These are phyloP conservation scores for Barnettozyma hawaiiensis DNA, from an alignment of 1,139 yeast genomes.

Conservation along the genomic window DNA sequence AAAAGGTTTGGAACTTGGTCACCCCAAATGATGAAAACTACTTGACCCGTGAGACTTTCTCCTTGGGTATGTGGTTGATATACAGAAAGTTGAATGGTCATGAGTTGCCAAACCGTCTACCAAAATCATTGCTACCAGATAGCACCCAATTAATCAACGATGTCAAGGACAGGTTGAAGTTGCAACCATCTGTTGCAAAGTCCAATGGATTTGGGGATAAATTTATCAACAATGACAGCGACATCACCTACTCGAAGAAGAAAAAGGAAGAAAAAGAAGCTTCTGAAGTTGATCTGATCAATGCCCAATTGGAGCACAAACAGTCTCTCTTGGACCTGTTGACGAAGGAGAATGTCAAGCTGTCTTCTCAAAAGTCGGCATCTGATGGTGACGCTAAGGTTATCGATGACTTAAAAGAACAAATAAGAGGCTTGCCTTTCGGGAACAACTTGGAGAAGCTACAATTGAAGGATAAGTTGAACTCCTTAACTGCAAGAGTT, in stretches of 20 bases:
- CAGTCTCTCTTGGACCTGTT: conserved; percentile 42
- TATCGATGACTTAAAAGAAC: conserved; percentile 58
- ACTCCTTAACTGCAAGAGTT: conserved; percentile 58
- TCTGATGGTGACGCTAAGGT: conserved; percentile 33
- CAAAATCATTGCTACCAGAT: conserved; percentile 71
- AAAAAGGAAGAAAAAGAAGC: conserved; percentile 9
- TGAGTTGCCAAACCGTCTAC: conserved; percentile 65
- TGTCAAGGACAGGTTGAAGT: conserved; percentile 53
- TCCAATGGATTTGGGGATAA: conserved; percentile 26
- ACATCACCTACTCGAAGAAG: conserved; percentile 17
- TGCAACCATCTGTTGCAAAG: conserved; percentile 6
- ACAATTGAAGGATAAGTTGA: conserved; percentile 28
- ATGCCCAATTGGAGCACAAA: conserved; percentile 46
- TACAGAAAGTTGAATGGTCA: conserved; percentile 70
- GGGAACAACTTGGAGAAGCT: conserved; percentile 31
- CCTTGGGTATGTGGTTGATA: conserved; percentile 79
- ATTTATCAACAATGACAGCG: conserved; percentile 36
- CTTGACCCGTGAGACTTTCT: conserved; percentile 69
- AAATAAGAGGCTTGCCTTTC: conserved; percentile 40
- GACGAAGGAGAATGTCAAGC: conserved; percentile 21
- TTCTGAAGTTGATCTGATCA: conserved; percentile 15
- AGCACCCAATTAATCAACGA: conserved; percentile 57
- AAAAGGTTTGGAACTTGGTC: conserved; percentile 82
- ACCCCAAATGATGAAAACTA: conserved; percentile 65
- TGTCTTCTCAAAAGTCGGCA: conserved; percentile 17